Percentiles rank a stretch among this genome's conserved stretches.
These are phyloP conservation scores for Jasminum sambac DNA, from an alignment of 257 asterid species.

Conservation along the genomic window DNA sequence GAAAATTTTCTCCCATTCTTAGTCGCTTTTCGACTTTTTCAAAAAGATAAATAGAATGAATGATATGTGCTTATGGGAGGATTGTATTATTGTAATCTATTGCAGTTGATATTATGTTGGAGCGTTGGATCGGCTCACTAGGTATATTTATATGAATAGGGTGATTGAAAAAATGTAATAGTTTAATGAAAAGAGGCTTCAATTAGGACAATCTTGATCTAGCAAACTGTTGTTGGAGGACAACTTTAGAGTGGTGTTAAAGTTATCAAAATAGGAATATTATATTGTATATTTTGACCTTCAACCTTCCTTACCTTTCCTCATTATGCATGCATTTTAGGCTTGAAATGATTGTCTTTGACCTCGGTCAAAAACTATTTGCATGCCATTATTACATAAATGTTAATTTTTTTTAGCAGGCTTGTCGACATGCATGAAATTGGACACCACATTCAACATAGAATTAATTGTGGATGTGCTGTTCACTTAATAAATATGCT, in stretches of 20 bases:
- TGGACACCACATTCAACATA: no score
- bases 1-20: constrained; percentile 28
- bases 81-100: background rate
- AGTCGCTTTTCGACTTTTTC: background rate
- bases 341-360: constrained; percentile 5
- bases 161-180: constrained; percentile 15
- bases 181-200: constrained; percentile 12
- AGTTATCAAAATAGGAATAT: constrained; percentile 18
- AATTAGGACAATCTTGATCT: constrained; percentile 16
- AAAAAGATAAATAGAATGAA: background rate
- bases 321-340: constrained; percentile 22
- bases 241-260: constrained; percentile 39
- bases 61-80: background rate
- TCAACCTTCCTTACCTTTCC: constrained; percentile 28
- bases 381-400: background rate
- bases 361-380: background rate
- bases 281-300: constrained; percentile 1
- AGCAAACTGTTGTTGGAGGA: constrained; percentile 31
- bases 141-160: constrained; percentile 28
- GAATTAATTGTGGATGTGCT: no score
- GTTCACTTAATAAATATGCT: no score
- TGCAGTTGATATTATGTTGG: constrained; percentile 14
- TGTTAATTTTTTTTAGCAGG: background rate
- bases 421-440: no score
- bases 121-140: background rate